Conservation (phyloP, 805 yeast genomes). For the Brettanomyces custersianus region DNA sequence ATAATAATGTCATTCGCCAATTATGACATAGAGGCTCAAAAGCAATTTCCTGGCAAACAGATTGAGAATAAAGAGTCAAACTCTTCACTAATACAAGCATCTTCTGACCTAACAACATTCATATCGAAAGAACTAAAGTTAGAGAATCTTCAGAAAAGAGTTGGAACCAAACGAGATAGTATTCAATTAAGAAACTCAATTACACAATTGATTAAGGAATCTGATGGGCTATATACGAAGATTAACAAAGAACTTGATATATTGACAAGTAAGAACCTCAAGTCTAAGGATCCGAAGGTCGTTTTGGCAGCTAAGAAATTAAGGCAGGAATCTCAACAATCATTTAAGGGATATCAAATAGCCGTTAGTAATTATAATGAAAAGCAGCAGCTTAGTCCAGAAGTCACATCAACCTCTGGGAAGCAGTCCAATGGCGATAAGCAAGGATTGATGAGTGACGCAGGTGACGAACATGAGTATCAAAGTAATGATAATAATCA, state of each 20-base stretch:
- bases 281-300: conserved; percentile 7
- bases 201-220: conserved; percentile 14
- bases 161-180: conserved; percentile 47
- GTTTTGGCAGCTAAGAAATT: conserved; percentile 42
- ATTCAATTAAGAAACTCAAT: conserved; percentile 26
- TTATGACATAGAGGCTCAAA: conserved; percentile 42
- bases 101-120: conserved; percentile 15
- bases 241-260: conserved; percentile 6
- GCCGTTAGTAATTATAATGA: conserved; percentile 41
- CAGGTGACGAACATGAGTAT: not conserved
- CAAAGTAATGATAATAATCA: conserved; percentile 3
- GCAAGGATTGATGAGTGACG: not conserved
- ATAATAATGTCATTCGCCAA: conserved; percentile 57
- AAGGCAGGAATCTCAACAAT: conserved; percentile 43
- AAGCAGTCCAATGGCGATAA: not conserved
- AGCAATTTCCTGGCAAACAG: conserved; percentile 4
- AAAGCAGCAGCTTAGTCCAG: conserved; percentile 19
- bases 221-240: conserved; percentile 11
- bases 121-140: conserved; percentile 39
- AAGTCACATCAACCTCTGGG: no score
- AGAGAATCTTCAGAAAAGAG: conserved; percentile 37
- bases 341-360: conserved; percentile 36
- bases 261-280: not conserved
- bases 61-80: no score
- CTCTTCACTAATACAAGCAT: conserved; percentile 3